These are phyloP conservation scores for Logfia minima DNA, from an alignment of 129 eudicot species.

Conservation along the genomic window DNA sequence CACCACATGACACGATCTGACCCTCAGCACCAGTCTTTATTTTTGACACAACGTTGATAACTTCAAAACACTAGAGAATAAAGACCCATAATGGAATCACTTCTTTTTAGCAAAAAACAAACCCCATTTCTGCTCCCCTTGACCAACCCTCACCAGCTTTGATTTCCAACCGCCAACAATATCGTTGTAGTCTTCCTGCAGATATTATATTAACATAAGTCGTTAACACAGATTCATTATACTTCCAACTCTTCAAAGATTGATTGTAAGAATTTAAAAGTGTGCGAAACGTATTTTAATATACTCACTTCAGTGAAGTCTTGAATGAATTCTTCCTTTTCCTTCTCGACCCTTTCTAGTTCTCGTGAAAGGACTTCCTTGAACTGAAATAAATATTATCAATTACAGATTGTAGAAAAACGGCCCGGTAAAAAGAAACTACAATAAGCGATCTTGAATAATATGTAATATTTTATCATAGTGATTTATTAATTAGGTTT, in stretches of 20 bases:
- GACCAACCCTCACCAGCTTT: slow-evolving; percentile 69
- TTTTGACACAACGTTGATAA: slow-evolving; percentile 11
- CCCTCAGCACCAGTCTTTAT: slow-evolving; percentile 32
- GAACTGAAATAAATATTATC: slow-evolving; percentile 47
- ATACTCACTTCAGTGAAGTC: slow-evolving; percentile 82
- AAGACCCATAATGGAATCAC: slow-evolving; percentile 31
- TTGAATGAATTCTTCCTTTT: slow-evolving; percentile 65
- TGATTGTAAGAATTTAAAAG: background rate
- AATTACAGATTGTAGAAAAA: background rate
- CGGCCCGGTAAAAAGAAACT: background rate
- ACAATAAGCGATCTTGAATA: background rate
- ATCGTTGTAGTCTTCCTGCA: slow-evolving; percentile 86
- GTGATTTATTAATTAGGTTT: too few relatives aligned
- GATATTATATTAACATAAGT: slow-evolving; percentile 16
- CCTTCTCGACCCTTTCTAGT: slow-evolving; percentile 78
- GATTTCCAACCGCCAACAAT: slow-evolving; percentile 97
- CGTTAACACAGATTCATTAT: background rate
- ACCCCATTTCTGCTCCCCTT: slow-evolving; percentile 98
- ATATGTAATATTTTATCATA: too few relatives aligned
- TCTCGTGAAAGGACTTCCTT: slow-evolving; percentile 72
- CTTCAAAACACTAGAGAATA: slow-evolving; percentile 25
- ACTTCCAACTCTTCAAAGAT: background rate
- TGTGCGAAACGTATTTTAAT: background rate
- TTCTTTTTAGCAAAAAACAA: slow-evolving; percentile 78
- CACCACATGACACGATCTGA: slow-evolving; percentile 12